Conservation (phyloP, 805 yeast genomes). For the Wickerhamomyces rabaulensis region DNA sequence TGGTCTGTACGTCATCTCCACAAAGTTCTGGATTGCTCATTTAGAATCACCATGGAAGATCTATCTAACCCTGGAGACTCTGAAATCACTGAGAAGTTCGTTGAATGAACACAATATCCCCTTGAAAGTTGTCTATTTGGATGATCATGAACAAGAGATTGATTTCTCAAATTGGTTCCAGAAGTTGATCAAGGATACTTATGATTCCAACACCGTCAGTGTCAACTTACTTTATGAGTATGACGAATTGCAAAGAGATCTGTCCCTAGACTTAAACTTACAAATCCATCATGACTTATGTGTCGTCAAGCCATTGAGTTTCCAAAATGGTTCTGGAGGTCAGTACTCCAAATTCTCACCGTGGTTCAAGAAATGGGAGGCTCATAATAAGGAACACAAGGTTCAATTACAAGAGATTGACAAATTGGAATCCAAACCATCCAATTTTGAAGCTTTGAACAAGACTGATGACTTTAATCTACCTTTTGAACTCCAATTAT, state of each 20-base stretch:
- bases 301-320: slow-evolving; percentile 34
- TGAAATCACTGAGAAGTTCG: slow-evolving; percentile 27
- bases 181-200: slow-evolving; percentile 7
- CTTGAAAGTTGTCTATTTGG: slow-evolving; percentile 21
- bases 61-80: slow-evolving; percentile 31
- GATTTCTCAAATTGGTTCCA: slow-evolving; percentile 22
- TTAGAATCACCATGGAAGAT: slow-evolving; percentile 38
- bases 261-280: slow-evolving; percentile 17
- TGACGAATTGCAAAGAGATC: slow-evolving; percentile 31
- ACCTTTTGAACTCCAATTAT: slow-evolving; percentile 16
- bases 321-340: slow-evolving; percentile 36
- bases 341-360: slow-evolving; percentile 44
- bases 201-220: slow-evolving; percentile 16
- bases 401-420: background rate
- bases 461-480: slow-evolving; percentile 15
- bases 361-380: slow-evolving; percentile 41
- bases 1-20: slow-evolving; percentile 36
- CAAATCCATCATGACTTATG: slow-evolving; percentile 35
- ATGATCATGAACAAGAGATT: slow-evolving; percentile 8
- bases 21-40: slow-evolving; percentile 38
- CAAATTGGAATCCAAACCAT: background rate
- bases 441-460: background rate
- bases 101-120: slow-evolving; percentile 34
- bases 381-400: slow-evolving; percentile 21
- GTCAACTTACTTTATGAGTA: slow-evolving; percentile 31